These are phyloP conservation scores for Verticillium nubilum DNA, from an alignment of 2,329 filamentous ascomycete species.

Conservation along the genomic window DNA sequence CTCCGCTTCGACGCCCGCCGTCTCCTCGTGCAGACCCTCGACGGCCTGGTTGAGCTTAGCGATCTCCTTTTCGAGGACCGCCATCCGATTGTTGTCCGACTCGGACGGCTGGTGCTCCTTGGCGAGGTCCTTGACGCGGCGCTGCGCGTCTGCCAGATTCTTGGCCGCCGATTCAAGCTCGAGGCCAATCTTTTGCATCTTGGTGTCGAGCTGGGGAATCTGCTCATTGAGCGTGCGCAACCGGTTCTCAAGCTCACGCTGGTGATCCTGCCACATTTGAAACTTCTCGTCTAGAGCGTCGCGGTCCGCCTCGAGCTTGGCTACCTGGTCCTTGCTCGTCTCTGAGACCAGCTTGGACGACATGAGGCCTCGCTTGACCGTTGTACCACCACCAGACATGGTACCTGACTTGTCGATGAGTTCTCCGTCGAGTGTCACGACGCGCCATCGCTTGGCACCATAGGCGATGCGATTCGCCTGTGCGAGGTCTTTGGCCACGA, in stretches of 20 bases:
- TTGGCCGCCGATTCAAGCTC: conserved; percentile 83
- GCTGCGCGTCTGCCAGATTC: conserved; percentile 78
- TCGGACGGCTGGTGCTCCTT: conserved; percentile 77
- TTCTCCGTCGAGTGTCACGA: conserved; percentile 91
- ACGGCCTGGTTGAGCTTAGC: conserved; percentile 70
- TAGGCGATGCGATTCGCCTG: conserved; percentile 98
- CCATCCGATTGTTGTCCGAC: conserved; percentile 69
- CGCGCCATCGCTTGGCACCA: conserved; percentile 87
- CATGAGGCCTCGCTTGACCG: conserved; percentile 89
- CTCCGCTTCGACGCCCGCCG: conserved; percentile 83
- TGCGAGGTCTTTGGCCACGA: conserved; percentile 88
- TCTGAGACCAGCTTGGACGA: conserved; percentile 91
- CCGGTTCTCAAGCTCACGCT: conserved; percentile 70
- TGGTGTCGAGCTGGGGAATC: conserved; percentile 80
- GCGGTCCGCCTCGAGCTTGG: conserved; percentile 80
- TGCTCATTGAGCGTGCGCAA: conserved; percentile 69
- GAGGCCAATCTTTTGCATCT: conserved; percentile 83
- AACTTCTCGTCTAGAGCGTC: conserved; percentile 81
- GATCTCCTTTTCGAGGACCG: conserved; percentile 72
- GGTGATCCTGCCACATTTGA: conserved; percentile 77
- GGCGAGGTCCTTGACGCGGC: conserved; percentile 77
- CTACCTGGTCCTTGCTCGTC: conserved; percentile 80
- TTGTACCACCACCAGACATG: conserved; percentile 94
- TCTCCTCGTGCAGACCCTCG: conserved; percentile 74
- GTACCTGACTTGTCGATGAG: conserved; percentile 97